A percentile compares a stretch with the other conserved stretches of the same genome.
phyloP scores from a whole-genome alignment of 2,329 filamentous ascomycete species.

The Paracorniculantispora psalliotae region DNA sequence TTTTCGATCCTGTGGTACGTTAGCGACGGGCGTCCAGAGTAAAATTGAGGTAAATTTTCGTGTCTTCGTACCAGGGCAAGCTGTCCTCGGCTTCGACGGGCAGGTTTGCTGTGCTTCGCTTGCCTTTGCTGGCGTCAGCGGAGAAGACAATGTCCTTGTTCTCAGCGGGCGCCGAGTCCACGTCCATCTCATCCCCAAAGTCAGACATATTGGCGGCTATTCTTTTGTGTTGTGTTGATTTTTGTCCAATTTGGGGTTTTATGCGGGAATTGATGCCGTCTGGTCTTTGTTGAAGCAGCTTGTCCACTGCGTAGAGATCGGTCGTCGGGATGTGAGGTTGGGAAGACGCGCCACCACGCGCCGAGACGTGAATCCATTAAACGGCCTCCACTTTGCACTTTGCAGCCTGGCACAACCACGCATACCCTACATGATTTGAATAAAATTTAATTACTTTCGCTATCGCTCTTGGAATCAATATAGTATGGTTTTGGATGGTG shows the following conservation, averaged over 20 bases:
- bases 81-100: conserved; percentile 92
- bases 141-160: conserved; percentile 60
- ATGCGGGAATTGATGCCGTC: background rate
- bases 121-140: conserved; percentile 77
- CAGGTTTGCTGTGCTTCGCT: conserved; percentile 85
- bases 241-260: background rate
- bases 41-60: background rate
- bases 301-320: background rate
- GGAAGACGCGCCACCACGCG: conserved; percentile 11
- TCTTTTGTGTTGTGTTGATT: background rate
- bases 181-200: conserved; percentile 57
- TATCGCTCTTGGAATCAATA: too few relatives aligned
- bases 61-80: conserved; percentile 68
- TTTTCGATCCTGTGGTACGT: conserved; percentile 74
- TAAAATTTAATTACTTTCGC: background rate
- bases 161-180: conserved; percentile 42
- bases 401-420: background rate
- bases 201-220: conserved; percentile 42
- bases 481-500: too few relatives aligned
- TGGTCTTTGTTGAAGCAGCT: background rate
- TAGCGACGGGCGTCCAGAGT: background rate
- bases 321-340: background rate
- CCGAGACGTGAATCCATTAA: conserved; percentile 6
- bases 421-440: background rate
- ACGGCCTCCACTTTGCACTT: conserved; percentile 2